Percentiles rank a stretch among this genome's conserved stretches.
phyloP scores from a whole-genome alignment of 2,329 filamentous ascomycete species.

The Xylaria polymorpha region DNA sequence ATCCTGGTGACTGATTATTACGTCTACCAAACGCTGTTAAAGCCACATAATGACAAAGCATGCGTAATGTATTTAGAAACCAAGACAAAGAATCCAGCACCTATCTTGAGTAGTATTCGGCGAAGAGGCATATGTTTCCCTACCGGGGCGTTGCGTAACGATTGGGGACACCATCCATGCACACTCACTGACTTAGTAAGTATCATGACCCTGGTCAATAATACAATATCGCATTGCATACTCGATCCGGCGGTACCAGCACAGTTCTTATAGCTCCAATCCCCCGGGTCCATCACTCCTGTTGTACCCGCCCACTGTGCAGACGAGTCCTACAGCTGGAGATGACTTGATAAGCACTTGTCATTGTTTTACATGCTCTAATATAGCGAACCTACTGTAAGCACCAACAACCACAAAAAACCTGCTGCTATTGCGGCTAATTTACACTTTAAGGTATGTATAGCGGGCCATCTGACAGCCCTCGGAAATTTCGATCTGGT shows the following conservation, averaged over 20 bases:
- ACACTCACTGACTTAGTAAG: constrained; percentile 8
- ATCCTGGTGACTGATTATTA: constrained; percentile 24
- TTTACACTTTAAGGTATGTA: constrained; percentile 1
- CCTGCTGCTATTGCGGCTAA: constrained; percentile 16
- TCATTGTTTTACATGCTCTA: constrained; percentile 19
- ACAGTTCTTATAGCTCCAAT: constrained; percentile 34
- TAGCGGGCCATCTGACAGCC: constrained; percentile 3
- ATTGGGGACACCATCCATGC: constrained; percentile 23
- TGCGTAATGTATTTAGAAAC: constrained; percentile 28
- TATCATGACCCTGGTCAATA: constrained; percentile 30
- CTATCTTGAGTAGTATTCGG: constrained; percentile 26
- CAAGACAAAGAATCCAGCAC: constrained; percentile 16
- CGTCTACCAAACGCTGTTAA: constrained; percentile 7
- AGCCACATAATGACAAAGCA: constrained; percentile 31
- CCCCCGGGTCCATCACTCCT: constrained; percentile 35
- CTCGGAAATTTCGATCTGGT: background rate
- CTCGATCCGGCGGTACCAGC: constrained; percentile 33
- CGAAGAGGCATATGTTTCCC: constrained; percentile 23
- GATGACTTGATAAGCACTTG: constrained; percentile 31
- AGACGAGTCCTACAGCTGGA: constrained; percentile 36
- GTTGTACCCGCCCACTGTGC: constrained; percentile 26
- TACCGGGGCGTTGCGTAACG: constrained; percentile 16
- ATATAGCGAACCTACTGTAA: background rate
- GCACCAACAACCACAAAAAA: constrained; percentile 1
- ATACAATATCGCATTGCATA: constrained; percentile 27